A percentile compares a stretch with the other conserved stretches of the same genome.
These are phyloP conservation scores for Lachnellula willkommii DNA, from an alignment of 2,329 filamentous ascomycete genomes.

Conservation along the genomic window DNA sequence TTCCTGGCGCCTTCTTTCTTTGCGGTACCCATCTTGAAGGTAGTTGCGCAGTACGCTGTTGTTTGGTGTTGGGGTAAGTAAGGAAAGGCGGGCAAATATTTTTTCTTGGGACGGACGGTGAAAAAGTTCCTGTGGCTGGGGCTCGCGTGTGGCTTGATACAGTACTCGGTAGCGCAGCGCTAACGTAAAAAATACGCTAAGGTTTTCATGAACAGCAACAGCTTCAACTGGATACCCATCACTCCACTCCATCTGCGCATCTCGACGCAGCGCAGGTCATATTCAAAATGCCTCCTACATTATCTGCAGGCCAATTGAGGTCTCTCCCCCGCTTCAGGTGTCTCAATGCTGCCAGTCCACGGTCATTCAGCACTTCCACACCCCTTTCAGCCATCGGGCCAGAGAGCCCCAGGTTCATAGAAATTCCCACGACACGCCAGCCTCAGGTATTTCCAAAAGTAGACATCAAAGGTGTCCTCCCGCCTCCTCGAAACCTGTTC, in stretches of 20 bases:
- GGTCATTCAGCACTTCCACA: slow-evolving; percentile 43
- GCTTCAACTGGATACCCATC: neutral
- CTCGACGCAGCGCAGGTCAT: slow-evolving; percentile 5
- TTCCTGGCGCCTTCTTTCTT: slow-evolving; percentile 88
- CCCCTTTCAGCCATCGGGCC: slow-evolving; percentile 56
- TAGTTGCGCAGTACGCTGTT: slow-evolving; percentile 17
- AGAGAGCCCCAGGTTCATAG: slow-evolving; percentile 83
- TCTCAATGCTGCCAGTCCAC: slow-evolving; percentile 29
- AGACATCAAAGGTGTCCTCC: slow-evolving; percentile 69
- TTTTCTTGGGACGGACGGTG: slow-evolving; percentile 5
- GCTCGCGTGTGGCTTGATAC: slow-evolving; percentile 13
- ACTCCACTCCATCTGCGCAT: neutral
- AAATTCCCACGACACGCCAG: slow-evolving; percentile 72
- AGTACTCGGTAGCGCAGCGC: neutral
- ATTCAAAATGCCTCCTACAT: slow-evolving; percentile 25
- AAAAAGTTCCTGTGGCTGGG: slow-evolving; percentile 23
- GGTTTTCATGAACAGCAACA: neutral
- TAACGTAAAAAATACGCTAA: slow-evolving; percentile 14
- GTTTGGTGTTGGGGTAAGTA: slow-evolving; percentile 7
- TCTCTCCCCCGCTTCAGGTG: slow-evolving; percentile 30
- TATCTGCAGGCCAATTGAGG: slow-evolving; percentile 26
- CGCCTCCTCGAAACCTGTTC: slow-evolving; percentile 79
- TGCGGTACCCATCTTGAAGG: slow-evolving; percentile 67
- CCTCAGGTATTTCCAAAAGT: slow-evolving; percentile 38
- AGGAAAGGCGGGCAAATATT: slow-evolving; percentile 17